Base-by-base conservation (phyloP, 2,329 filamentous ascomycete genomes). In the Cladosporium sp. region DNA sequence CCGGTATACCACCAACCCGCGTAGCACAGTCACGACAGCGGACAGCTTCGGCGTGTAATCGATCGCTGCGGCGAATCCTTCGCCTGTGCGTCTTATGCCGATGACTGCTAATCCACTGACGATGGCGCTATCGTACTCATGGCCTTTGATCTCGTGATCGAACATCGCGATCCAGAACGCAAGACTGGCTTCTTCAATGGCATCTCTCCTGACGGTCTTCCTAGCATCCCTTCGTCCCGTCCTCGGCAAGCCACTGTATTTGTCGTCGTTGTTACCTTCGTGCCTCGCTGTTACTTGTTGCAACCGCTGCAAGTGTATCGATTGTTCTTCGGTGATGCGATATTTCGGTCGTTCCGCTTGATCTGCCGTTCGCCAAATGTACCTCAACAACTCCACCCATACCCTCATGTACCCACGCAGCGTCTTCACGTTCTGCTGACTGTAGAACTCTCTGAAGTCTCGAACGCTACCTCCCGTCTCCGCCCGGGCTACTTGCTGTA, bases 11-110 rank as follows among this genome's bases (percentile, higher is more conserved):
- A 63, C 59, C 32, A 63, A 41, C 14, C 26, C 59, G n/a, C 34
- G 26, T 24, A 26, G 24, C n/a, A 63, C 59, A 18, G 59, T 63
- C 24, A 63, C 41, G 44, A 63, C 52, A 47, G 59, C 59, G 26
- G 47, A 24, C 30, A 47, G 41, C 30, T 44, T 62, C 38, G 59
- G 47, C 41, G 59, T 62, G 41, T 38, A 51, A 38, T 62, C 51
- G 18, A 49, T 21, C 32, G 34, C 59, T 21, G 14, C 30, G 21
- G 51, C 41, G 38, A 41, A 62, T 30, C 59, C 59, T 62, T 21
- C 41, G 28, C 28, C 41, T 24, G 26, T 32, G 24, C 38, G 12
- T 41, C 51, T 32, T 28, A 62, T 18, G 28, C 59, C 59, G 7
- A 62, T 21, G n/a, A 62, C 30, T 51, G 47, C 59, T 32, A 62